A percentile compares a stretch with the other conserved stretches of the same genome.
Conservation (phyloP, 2,329 filamentous ascomycete genomes). For the Hymenoscyphus fructigenus region DNA sequence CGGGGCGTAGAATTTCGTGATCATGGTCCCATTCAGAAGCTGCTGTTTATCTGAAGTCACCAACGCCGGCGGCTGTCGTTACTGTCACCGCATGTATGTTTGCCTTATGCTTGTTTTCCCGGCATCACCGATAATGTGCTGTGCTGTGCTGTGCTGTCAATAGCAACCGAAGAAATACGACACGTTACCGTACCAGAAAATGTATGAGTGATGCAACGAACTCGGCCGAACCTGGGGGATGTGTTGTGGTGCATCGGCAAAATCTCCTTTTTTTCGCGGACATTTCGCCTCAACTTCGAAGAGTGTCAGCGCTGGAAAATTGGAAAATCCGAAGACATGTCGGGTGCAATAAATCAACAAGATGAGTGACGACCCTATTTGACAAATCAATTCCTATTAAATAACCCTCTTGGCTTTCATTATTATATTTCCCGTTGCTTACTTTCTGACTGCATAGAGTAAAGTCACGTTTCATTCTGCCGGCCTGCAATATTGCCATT, state of each 20-base stretch:
- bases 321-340: not conserved
- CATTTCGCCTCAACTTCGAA: not conserved
- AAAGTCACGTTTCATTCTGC: not conserved
- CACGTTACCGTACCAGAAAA: not conserved
- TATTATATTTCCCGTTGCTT: not conserved
- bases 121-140: not conserved
- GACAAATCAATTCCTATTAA: not conserved
- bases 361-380: not conserved
- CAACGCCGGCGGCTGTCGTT: not conserved
- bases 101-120: not conserved
- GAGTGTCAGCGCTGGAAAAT: not conserved
- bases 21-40: not conserved
- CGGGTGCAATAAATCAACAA: not conserved
- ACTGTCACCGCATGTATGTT: not conserved
- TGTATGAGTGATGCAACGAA: not conserved
- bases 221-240: not conserved
- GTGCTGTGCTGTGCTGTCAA: not conserved
- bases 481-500: not conserved
- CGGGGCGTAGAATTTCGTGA: not conserved
- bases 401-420: not conserved
- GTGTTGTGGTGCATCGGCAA: not conserved
- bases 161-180: not conserved
- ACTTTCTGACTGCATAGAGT: slow-evolving; percentile 1
- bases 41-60: not conserved
- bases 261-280: slow-evolving; percentile 1